Percentiles rank a stretch among this genome's conserved stretches.
Conservation (phyloP, 1,139 yeast species). For the Sugiyamaella japonica region DNA sequence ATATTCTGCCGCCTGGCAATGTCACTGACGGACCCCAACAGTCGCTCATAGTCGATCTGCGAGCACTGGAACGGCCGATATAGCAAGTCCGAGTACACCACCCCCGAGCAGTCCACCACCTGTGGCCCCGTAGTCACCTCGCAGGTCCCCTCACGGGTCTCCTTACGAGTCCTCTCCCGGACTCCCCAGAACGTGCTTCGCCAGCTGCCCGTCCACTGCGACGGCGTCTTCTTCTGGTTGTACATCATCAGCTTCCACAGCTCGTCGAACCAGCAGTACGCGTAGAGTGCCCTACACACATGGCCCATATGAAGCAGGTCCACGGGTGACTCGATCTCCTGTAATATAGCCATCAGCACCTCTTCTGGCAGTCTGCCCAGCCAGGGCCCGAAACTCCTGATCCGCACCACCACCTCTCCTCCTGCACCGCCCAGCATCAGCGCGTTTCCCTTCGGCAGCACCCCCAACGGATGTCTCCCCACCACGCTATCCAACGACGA, state of each 20-base stretch:
- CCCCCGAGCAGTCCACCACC: conserved; percentile 33
- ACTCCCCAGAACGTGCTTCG: conserved; percentile 55
- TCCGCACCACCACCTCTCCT: conserved; percentile 37
- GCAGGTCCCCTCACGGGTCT: conserved; percentile 42
- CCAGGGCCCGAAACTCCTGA: conserved; percentile 51
- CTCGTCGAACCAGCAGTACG: conserved; percentile 71
- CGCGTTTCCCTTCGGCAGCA: conserved; percentile 72
- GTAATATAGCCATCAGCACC: conserved; percentile 35
- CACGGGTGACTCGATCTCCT: conserved; percentile 46
- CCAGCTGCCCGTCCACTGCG: conserved; percentile 78
- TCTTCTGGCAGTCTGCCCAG: conserved; percentile 59
- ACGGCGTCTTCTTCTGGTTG: conserved; percentile 28
- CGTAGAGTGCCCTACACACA: conserved; percentile 67
- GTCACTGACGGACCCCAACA: conserved; percentile 20
- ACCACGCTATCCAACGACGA: conserved; percentile 15
- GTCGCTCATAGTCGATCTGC: conserved; percentile 55
- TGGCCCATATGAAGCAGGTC: conserved; percentile 55
- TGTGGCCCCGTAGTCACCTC: conserved; percentile 10
- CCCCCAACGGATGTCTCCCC: conserved; percentile 63
- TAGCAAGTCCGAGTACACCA: conserved; percentile 56
- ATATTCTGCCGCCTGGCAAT: conserved; percentile 50
- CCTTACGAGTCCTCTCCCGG: no score
- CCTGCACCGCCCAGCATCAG: conserved; percentile 33
- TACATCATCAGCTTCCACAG: conserved; percentile 64
- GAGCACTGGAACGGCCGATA: conserved; percentile 82